Base-by-base conservation (phyloP, 352 stramenopile species). In the Phytophthora agathidicida region DNA sequence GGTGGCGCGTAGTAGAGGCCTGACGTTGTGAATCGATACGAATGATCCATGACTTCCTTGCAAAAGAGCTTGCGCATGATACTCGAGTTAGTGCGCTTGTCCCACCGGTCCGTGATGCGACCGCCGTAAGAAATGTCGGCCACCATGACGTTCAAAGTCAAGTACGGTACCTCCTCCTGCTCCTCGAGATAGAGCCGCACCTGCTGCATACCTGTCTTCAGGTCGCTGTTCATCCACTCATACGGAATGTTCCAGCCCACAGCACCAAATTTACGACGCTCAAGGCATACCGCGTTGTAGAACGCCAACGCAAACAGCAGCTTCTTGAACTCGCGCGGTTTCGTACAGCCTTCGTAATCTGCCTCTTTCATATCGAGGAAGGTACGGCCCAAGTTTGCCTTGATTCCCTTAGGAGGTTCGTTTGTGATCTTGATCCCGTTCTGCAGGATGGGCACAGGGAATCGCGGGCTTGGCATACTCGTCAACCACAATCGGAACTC, bases 381-480 rank as follows among this genome's bases (percentile, higher is more conserved):
- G 0, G 90, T 96, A 24, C 94, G 81, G n/a, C 85, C 80, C 3
- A 98, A 61, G 65, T 98, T 98, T 3, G 92, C 92, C 20, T 87
- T 87, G 49, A 98, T 89, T 16, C 94, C 94, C 39, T 91, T 88
- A 0, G 94, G 94, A 9, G 94, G 91, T 45, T 98, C 95, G 46
- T 98, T 97, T 2, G 94, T 98, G 50, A 98, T 96, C 65, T 98
- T 98, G 66, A 98, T 98, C 22, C 94, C 93, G 48, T 97, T 98
- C 65, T 98, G 94, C 10, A 98, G 73, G 27, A 98, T 94, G 7
- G 93, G 82, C 22, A 98, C 94, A 1, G 94, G 94, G 53, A 98
- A 98, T 0, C 84, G 77, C 9, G 86, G 53, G 38, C 85, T 91
- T 17, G 91, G 94, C 86, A 97, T 97, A 68, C 89, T 98, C 11